Percentiles rank a stretch among this genome's conserved stretches.
Evolutionary conservation across 352 stramenopile genomes (phyloP).

Genomic region (Phytophthora sojae): DNA sequence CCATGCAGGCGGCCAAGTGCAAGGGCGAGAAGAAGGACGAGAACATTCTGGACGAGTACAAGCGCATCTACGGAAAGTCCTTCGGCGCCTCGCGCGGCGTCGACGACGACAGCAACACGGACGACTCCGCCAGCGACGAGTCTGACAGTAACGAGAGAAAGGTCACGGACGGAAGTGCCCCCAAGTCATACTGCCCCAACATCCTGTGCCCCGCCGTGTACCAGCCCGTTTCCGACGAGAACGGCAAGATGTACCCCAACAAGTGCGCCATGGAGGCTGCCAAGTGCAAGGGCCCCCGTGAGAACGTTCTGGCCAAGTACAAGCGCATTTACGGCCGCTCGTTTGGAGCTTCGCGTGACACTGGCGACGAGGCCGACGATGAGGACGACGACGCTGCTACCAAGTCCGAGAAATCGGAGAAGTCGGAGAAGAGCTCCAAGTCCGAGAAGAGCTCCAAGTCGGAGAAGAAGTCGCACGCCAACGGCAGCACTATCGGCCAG

Average conservation of each 20-base stretch:
- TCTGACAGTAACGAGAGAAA: constrained; percentile 2
- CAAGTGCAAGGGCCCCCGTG: constrained; percentile 38
- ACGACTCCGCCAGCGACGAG: background rate
- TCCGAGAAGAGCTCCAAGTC: constrained; percentile 11
- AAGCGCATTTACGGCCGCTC: constrained; percentile 24
- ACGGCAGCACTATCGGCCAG: constrained; percentile 11
- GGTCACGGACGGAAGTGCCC: background rate
- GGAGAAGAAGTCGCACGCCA: constrained; percentile 5
- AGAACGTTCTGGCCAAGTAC: constrained; percentile 28
- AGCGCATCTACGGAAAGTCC: constrained; percentile 13
- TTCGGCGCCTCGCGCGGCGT: constrained; percentile 6
- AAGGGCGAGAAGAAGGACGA: constrained; percentile 22
- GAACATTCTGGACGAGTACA: constrained; percentile 9
- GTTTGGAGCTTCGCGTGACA: constrained; percentile 20
- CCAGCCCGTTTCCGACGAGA: constrained; percentile 36
- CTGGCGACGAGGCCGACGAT: constrained; percentile 10
- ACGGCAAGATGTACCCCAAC: constrained; percentile 47
- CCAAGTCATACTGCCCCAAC: constrained; percentile 16
- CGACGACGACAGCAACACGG: background rate
- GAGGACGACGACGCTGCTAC: background rate
- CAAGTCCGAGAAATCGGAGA: constrained; percentile 12
- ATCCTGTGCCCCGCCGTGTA: constrained; percentile 39
- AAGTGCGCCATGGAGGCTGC: constrained; percentile 38
- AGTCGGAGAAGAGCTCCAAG: constrained; percentile 15
- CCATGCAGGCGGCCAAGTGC: constrained; percentile 17